Conservation (phyloP, 257 asterid species). For the Scutellaria minor region DNA sequence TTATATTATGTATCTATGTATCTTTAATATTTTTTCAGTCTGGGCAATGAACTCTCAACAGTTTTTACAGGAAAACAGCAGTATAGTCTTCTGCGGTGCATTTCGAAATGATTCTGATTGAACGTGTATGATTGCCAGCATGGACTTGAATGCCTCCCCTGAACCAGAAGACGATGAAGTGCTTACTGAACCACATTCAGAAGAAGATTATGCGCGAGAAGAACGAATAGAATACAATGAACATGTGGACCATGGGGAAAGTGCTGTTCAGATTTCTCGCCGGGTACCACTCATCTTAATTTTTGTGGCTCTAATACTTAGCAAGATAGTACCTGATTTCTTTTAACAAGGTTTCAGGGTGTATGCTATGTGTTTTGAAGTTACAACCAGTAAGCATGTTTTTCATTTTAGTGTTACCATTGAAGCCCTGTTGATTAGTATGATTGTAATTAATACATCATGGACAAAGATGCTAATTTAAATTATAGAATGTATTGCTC, state of each 20-base stretch:
- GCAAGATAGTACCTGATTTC: slow-evolving; percentile 23
- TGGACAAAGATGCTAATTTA: not conserved
- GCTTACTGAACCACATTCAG: slow-evolving; percentile 58
- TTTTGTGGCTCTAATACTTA: slow-evolving; percentile 10
- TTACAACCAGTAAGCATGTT: slow-evolving; percentile 15
- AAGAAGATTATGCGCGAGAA: slow-evolving; percentile 64
- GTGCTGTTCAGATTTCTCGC: slow-evolving; percentile 64
- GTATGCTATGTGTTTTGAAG: slow-evolving; percentile 18
- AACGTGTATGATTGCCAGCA: slow-evolving; percentile 64
- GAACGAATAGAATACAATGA: slow-evolving; percentile 54
- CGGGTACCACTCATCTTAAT: slow-evolving; percentile 55
- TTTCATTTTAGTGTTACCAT: slow-evolving; percentile 4
- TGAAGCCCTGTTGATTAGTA: slow-evolving; percentile 21
- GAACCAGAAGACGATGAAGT: slow-evolving; percentile 93
- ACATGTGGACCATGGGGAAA: slow-evolving; percentile 58
- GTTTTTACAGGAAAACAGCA: slow-evolving; percentile 28
- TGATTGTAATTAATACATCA: not conserved
- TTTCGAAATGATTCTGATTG: slow-evolving; percentile 53
- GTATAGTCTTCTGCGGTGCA: slow-evolving; percentile 30
- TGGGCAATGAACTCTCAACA: slow-evolving; percentile 9
- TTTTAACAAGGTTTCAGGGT: slow-evolving; percentile 22
- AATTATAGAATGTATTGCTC: not conserved
- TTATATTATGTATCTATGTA: slow-evolving; percentile 11
- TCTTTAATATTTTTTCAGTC: slow-evolving; percentile 11
- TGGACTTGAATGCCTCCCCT: slow-evolving; percentile 97